phyloP scores from a whole-genome alignment of 2,329 filamentous ascomycete genomes.

The Penicillium oxalicum region DNA sequence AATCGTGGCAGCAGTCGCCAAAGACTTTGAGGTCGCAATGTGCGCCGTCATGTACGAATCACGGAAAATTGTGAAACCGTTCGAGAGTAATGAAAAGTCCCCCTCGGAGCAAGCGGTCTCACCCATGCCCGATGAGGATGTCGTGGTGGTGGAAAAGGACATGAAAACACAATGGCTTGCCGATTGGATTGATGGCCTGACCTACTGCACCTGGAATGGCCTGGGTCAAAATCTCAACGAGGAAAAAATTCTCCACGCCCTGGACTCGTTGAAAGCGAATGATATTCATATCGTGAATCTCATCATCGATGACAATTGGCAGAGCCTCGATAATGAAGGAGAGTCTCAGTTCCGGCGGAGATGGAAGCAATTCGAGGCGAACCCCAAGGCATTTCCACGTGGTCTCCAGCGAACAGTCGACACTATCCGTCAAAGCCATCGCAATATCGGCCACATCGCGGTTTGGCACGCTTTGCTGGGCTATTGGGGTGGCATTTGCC shows the following conservation, averaged over 20 bases:
- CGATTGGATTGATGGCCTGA: constrained; percentile 86
- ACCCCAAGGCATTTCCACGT: constrained; percentile 68
- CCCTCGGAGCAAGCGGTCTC: constrained; percentile 19
- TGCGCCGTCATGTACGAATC: constrained; percentile 83
- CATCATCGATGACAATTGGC: constrained; percentile 98
- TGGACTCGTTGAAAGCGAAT: constrained; percentile 64
- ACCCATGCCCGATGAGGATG: constrained; percentile 38
- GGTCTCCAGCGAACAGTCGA: constrained; percentile 68
- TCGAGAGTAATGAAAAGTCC: constrained; percentile 12
- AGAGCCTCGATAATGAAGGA: constrained; percentile 60
- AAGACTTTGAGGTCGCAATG: constrained; percentile 67
- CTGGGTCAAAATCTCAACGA: constrained; percentile 78
- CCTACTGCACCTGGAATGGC: constrained; percentile 96
- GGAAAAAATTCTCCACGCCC: constrained; percentile 67
- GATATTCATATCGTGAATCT: constrained; percentile 75
- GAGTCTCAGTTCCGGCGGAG: constrained; percentile 48
- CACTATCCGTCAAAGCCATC: constrained; percentile 62
- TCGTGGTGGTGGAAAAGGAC: constrained; percentile 38
- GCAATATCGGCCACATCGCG: constrained; percentile 72
- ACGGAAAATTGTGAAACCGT: constrained; percentile 53
- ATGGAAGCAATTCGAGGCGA: constrained; percentile 83
- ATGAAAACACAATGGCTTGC: constrained; percentile 60
- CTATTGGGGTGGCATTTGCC: constrained; percentile 87
- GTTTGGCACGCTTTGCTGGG: constrained; percentile 89
- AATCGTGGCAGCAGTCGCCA: constrained; percentile 65